phyloP scores from a whole-genome alignment of 108 stramenopile genomes.

The Poteriospumella lacustris region DNA sequence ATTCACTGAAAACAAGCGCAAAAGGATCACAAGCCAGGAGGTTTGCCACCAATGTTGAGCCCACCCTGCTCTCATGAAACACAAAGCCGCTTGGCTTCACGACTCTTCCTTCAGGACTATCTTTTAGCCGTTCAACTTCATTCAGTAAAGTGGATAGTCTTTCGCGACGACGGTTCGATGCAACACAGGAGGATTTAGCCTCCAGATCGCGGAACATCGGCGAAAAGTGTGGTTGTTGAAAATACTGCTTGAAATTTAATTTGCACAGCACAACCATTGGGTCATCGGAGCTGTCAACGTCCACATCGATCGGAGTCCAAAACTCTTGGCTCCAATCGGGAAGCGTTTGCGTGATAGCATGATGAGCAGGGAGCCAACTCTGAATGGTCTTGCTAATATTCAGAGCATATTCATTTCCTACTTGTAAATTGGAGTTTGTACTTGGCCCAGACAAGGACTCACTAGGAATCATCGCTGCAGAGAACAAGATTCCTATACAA shows the following conservation, averaged over 20 bases:
- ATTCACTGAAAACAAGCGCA: constrained; percentile 75
- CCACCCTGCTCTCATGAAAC: constrained; percentile 89
- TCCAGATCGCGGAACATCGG: constrained; percentile 32
- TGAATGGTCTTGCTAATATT: too few species aligned
- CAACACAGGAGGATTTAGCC: neutral
- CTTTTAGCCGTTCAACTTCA: neutral
- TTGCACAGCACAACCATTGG: constrained; percentile 1
- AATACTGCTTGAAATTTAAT: neutral
- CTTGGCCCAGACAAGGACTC: too few species aligned
- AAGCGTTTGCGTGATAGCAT: too few species aligned
- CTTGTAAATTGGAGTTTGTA: too few species aligned
- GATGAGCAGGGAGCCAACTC: too few species aligned
- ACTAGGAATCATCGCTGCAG: too few species aligned
- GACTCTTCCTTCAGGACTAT: neutral
- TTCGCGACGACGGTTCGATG: neutral
- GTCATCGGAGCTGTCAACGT: neutral
- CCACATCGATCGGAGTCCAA: constrained; percentile 30
- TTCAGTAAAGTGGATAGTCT: neutral
- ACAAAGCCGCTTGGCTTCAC: constrained; percentile 62
- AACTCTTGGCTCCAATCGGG: constrained; percentile 19
- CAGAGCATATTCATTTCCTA: too few species aligned
- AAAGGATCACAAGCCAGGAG: constrained; percentile 67
- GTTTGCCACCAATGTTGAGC: constrained; percentile 88
- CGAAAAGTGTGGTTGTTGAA: neutral
- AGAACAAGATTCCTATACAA: too few species aligned